Evolutionary conservation across 1,284 basidiomycete species (phyloP).

Genomic region (Trichosporon coremiiforme): DNA sequence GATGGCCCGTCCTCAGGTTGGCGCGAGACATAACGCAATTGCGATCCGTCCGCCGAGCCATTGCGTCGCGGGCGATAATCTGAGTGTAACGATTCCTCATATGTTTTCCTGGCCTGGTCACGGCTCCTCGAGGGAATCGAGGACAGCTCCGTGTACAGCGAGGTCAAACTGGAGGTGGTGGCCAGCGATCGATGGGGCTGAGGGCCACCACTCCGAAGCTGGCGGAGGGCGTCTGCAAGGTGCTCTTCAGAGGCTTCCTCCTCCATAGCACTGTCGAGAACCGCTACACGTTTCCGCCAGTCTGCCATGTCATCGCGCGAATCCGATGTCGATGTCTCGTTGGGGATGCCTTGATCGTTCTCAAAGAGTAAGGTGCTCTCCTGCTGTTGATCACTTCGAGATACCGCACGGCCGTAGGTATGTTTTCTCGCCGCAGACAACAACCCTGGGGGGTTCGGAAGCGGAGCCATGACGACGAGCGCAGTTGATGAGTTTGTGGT

Average conservation of each 20-base stretch:
- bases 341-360: background rate
- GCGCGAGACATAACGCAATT: too few species aligned
- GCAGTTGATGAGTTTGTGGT: background rate
- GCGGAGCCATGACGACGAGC: background rate
- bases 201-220: background rate
- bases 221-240: background rate
- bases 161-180: background rate
- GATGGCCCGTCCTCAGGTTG: background rate
- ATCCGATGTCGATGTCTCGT: background rate
- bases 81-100: background rate
- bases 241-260: background rate
- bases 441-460: background rate
- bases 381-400: background rate
- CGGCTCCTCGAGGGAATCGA: background rate
- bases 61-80: background rate
- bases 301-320: background rate
- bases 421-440: background rate
- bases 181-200: background rate
- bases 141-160: background rate
- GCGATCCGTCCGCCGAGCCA: background rate
- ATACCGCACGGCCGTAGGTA: background rate
- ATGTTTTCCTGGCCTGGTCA: background rate
- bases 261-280: background rate
- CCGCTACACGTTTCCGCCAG: slow-evolving; percentile 3
- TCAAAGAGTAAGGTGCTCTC: background rate